These are phyloP conservation scores for Solanum gracilifrons DNA, from an alignment of 257 asterid species.

Conservation along the genomic window DNA sequence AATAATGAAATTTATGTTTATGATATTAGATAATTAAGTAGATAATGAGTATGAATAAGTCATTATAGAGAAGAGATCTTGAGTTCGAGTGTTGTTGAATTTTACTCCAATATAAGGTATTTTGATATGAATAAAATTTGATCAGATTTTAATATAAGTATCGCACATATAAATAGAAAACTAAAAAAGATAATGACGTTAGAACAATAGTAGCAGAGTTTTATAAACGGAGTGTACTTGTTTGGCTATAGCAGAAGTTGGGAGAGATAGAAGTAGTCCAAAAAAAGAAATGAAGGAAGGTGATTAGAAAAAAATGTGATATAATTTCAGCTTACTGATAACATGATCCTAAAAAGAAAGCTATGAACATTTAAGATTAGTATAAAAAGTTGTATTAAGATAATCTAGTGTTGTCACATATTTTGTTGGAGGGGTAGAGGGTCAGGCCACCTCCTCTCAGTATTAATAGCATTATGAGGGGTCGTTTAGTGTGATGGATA, in stretches of 20 bases:
- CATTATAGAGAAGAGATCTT: not conserved
- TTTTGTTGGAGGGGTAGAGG: not conserved
- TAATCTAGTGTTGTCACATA: not conserved
- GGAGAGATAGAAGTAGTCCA: not conserved
- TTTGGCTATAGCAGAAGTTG: not conserved
- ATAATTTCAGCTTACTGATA: not conserved
- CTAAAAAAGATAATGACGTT: not conserved
- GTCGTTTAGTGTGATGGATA: not conserved
- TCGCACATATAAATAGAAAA: not conserved
- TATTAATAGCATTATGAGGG: not conserved
- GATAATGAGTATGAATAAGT: not conserved
- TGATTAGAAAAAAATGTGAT: not conserved
- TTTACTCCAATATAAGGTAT: not conserved
- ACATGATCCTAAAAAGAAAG: not conserved
- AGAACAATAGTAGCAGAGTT: not conserved
- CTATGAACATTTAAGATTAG: not conserved
- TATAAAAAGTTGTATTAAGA: not conserved
- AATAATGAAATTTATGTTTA: not conserved
- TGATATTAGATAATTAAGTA: not conserved
- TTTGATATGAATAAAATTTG: not conserved
- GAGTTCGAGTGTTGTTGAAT: not conserved
- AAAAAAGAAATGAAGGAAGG: not conserved
- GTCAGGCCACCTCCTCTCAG: not conserved
- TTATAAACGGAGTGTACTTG: not conserved
- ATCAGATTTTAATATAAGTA: not conserved